Evolutionary conservation across 768 basidiomycete genomes (phyloP).

Genomic region (Trametes sanguinea): DNA sequence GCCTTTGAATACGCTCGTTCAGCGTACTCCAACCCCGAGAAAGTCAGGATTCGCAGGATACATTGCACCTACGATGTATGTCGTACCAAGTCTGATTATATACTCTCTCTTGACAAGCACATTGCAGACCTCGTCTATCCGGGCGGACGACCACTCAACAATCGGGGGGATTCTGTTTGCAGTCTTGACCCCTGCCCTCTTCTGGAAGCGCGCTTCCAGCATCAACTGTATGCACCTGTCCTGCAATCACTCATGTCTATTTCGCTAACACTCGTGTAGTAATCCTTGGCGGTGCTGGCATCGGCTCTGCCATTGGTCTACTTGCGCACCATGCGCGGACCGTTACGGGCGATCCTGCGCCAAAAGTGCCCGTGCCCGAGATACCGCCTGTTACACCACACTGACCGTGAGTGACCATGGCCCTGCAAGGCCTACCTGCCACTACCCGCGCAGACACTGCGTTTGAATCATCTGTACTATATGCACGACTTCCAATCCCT

Average conservation of each 20-base stretch:
- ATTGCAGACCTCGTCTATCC: conserved; percentile 54
- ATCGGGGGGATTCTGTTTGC: conserved; percentile 69
- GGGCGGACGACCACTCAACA: conserved; percentile 73
- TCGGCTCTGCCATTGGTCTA: conserved; percentile 64
- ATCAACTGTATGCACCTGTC: conserved; percentile 54
- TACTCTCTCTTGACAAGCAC: background rate
- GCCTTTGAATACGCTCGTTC: conserved; percentile 64
- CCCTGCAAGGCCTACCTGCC: too few species aligned
- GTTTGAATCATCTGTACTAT: background rate
- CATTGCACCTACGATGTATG: conserved; percentile 60
- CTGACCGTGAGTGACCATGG: background rate
- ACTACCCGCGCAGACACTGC: too few species aligned
- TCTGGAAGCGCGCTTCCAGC: conserved; percentile 68
- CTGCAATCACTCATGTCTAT: background rate
- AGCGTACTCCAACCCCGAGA: conserved; percentile 50
- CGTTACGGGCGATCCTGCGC: conserved; percentile 55
- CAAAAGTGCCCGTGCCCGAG: conserved; percentile 40
- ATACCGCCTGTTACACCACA: conserved; percentile 13
- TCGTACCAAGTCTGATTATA: conserved; percentile 2
- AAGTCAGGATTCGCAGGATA: conserved; percentile 51
- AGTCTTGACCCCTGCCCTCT: conserved; percentile 64
- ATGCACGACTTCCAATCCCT: background rate
- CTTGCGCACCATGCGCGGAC: conserved; percentile 56
- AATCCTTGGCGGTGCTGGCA: conserved; percentile 68
- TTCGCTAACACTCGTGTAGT: conserved; percentile 42